Base-by-base conservation (phyloP, 2,329 filamentous ascomycete genomes). In the Aspergillus sp. region DNA sequence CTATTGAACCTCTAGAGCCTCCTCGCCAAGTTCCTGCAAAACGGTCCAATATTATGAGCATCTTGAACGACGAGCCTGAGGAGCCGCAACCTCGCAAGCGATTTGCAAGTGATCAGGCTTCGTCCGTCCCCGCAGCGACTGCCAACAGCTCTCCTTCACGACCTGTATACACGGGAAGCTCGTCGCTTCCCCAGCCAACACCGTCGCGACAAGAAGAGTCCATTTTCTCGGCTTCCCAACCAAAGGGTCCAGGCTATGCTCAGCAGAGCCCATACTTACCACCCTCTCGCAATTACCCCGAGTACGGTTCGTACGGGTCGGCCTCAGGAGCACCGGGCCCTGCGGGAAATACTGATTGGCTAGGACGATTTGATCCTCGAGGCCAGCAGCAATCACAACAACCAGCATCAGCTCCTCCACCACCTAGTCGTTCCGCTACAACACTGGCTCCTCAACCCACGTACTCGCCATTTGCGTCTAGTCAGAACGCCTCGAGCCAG, bases 11-110 rank as follows among this genome's bases (percentile, higher is more conserved):
- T 7, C 65, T 73, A 4, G 80, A 81, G 56, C 70, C 72, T 46
- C 71, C 76, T 54, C 77, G 76, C 50, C 76, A 79, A 52, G 75
- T 79, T 4, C 79, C 80, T 25, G 79, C 77, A 1, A 83, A 83
- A 66, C 77, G 80, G 45, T 83, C 80, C 2, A 83, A 82, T 65
- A 81, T 83, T 50, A 80, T 81, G 74, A 80, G 73, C 61, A 78
- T 83, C 46, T 69, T 83, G 38, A 83, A 83, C 62, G 79, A 81
- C 54, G 81, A 82, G 59, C 76, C 80, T 0, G 77, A 80, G 45
- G 81, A 82, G 53, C 81, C 79, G 38, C 77, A 77, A 60, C 80
- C 77, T 34, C 74, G 76, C 38, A 82, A 82, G 63, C 74, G 79
- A 9, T 77, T 80, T 56, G 77, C 78, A n/a, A 73, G 76, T 61